Evolutionary conservation across 2,329 filamentous ascomycete genomes (phyloP).

Genomic region (Dothistroma pini): DNA sequence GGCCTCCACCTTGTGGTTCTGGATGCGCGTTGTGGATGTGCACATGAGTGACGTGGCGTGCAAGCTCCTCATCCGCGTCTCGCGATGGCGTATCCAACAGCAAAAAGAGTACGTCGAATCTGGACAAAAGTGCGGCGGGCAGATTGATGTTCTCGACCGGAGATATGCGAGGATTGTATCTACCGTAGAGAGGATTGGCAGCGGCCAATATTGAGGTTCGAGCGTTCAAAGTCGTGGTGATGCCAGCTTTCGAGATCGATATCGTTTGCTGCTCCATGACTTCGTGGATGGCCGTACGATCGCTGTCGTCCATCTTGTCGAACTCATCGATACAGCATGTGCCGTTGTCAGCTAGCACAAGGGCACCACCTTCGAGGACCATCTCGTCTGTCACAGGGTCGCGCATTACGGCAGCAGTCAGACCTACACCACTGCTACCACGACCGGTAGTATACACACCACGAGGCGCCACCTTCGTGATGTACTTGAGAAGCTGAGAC

Average conservation of each 20-base stretch:
- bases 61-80: slow-evolving; percentile 87
- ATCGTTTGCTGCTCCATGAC: slow-evolving; percentile 89
- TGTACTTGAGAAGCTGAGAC: slow-evolving; percentile 96
- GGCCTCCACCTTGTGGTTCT: slow-evolving; percentile 58
- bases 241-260: slow-evolving; percentile 85
- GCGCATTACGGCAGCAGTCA: slow-evolving; percentile 79
- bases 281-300: slow-evolving; percentile 79
- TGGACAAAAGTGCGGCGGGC: slow-evolving; percentile 90
- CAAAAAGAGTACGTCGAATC: slow-evolving; percentile 96
- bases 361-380: slow-evolving; percentile 75
- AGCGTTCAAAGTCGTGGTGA: slow-evolving; percentile 94
- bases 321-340: slow-evolving; percentile 87
- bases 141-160: slow-evolving; percentile 99
- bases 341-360: slow-evolving; percentile 76
- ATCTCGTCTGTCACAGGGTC: slow-evolving; percentile 81
- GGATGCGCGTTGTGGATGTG: slow-evolving; percentile 97
- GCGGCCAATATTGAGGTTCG: slow-evolving; percentile 81
- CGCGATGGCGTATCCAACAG: slow-evolving; percentile 91
- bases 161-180: slow-evolving; percentile 95
- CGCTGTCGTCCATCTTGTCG: slow-evolving; percentile 84
- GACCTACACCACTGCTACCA: slow-evolving; percentile 76
- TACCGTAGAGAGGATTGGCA: slow-evolving; percentile 94
- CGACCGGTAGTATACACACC: slow-evolving; percentile 81
- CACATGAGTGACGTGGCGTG: slow-evolving; percentile 91
- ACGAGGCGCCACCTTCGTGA: slow-evolving; percentile 93